A percentile compares a stretch with the other conserved stretches of the same genome.
phyloP scores from a whole-genome alignment of 805 yeast species.

The Cyberlindnera mrakii region DNA sequence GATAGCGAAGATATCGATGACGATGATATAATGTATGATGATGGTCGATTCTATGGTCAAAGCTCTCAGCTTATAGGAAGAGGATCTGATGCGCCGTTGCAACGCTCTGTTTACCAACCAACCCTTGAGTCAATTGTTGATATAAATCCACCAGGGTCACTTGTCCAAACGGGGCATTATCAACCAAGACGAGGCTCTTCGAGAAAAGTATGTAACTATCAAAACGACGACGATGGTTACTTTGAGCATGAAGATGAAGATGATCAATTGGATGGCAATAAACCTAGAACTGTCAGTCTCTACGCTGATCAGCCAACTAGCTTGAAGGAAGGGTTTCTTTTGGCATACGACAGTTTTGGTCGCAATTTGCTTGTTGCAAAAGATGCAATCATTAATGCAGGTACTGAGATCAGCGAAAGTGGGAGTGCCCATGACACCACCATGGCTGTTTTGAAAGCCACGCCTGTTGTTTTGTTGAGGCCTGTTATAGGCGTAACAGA shows the following conservation, averaged over 20 bases:
- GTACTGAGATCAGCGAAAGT: conserved; percentile 55
- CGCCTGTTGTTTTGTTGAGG: conserved; percentile 75
- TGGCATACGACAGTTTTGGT: conserved; percentile 72
- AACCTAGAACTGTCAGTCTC: conserved; percentile 49
- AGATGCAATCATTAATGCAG: conserved; percentile 53
- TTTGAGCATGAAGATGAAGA: conserved; percentile 15
- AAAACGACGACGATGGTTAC: background rate
- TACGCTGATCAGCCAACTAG: conserved; percentile 81
- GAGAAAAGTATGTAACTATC: background rate
- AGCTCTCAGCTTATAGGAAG: conserved; percentile 21
- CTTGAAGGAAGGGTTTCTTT: conserved; percentile 62
- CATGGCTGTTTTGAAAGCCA: conserved; percentile 59
- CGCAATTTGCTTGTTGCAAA: conserved; percentile 61
- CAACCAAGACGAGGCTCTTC: background rate
- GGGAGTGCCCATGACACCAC: conserved; percentile 65
- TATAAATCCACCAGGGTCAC: conserved; percentile 3
- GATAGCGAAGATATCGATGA: conserved; percentile 31
- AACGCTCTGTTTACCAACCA: conserved; percentile 22
- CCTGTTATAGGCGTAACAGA: conserved; percentile 93
- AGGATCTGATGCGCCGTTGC: conserved; percentile 12
- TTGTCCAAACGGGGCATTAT: background rate
- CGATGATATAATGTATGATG: conserved; percentile 24
- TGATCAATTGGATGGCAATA: conserved; percentile 21
- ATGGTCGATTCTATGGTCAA: conserved; percentile 16
- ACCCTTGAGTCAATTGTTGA: conserved; percentile 22